phyloP scores from a whole-genome alignment of 345 rosid genomes.

The Cardamine chenopodiifolia region DNA sequence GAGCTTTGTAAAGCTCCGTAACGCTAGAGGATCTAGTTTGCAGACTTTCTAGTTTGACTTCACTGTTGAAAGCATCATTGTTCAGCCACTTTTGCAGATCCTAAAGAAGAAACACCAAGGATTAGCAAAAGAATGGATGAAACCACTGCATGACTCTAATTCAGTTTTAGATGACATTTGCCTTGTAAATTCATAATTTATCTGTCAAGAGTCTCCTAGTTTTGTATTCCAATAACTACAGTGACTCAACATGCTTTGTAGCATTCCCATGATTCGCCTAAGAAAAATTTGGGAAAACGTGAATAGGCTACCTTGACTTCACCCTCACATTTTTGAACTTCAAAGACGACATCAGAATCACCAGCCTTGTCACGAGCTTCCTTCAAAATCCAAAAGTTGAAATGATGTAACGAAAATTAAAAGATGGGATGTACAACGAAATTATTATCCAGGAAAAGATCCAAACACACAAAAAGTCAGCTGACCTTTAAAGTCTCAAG shows the following conservation, averaged over 20 bases:
- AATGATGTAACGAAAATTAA: constrained; percentile 18
- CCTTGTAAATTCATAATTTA: not conserved
- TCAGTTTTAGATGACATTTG: not conserved
- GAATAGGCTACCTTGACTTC: constrained; percentile 71
- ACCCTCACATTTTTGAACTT: constrained; percentile 46
- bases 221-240: constrained; percentile 3
- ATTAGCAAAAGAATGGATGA: not conserved
- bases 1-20: constrained; percentile 46
- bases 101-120: constrained; percentile 49
- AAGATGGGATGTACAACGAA: not conserved
- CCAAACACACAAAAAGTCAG: constrained; percentile 9
- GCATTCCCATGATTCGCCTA: not conserved
- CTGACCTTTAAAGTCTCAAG: constrained; percentile 70
- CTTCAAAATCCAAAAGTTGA: constrained; percentile 53
- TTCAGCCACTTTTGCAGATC: constrained; percentile 54
- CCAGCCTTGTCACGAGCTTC: constrained; percentile 50
- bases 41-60: constrained; percentile 41
- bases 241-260: not conserved
- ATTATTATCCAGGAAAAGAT: not conserved
- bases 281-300: not conserved
- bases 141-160: not conserved
- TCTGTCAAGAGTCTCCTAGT: not conserved
- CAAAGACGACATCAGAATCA: constrained; percentile 46
- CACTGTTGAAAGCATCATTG: constrained; percentile 40
- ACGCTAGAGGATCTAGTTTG: constrained; percentile 44